Evolutionary conservation across 1,284 basidiomycete genomes (phyloP).

Genomic region (Hymenochaete sp.): DNA sequence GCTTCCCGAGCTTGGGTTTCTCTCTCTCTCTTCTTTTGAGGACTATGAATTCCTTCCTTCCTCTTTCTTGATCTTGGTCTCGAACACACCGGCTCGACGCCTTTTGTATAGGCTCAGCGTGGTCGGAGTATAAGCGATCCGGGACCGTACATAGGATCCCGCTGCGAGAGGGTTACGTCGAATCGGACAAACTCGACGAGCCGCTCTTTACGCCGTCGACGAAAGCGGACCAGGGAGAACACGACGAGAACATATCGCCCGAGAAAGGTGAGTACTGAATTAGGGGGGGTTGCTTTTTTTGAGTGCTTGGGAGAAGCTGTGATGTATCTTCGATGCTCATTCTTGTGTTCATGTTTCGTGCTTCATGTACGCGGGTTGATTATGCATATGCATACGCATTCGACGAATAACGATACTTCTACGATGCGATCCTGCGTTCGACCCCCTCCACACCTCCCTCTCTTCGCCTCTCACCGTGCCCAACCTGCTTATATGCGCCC

Average conservation of each 20-base stretch:
- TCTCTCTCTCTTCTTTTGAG: not conserved
- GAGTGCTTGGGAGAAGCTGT: no score
- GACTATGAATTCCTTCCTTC: no score
- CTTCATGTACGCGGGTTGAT: no score
- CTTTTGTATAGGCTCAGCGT: slow-evolving; percentile 70
- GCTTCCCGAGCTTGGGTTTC: no score
- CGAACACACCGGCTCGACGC: no score
- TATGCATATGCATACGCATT: no score
- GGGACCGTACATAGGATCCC: slow-evolving; percentile 86
- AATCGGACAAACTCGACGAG: slow-evolving; percentile 75
- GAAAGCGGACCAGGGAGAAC: slow-evolving; percentile 90
- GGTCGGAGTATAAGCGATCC: slow-evolving; percentile 85
- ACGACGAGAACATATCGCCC: slow-evolving; percentile 98
- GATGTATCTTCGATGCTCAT: not conserved
- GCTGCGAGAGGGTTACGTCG: slow-evolving; percentile 71
- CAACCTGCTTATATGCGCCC: no score
- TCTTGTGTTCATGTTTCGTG: no score
- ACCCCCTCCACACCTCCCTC: slow-evolving; percentile 1
- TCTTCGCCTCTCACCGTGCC: no score
- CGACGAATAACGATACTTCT: no score
- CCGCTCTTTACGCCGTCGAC: slow-evolving; percentile 96
- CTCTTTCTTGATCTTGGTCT: not conserved
- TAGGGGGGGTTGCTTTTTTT: no score
- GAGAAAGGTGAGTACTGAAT: slow-evolving; percentile 62
- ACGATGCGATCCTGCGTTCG: no score